Conservation (phyloP, 148 eudicot genomes). For the Chenopodium suecicum region DNA sequence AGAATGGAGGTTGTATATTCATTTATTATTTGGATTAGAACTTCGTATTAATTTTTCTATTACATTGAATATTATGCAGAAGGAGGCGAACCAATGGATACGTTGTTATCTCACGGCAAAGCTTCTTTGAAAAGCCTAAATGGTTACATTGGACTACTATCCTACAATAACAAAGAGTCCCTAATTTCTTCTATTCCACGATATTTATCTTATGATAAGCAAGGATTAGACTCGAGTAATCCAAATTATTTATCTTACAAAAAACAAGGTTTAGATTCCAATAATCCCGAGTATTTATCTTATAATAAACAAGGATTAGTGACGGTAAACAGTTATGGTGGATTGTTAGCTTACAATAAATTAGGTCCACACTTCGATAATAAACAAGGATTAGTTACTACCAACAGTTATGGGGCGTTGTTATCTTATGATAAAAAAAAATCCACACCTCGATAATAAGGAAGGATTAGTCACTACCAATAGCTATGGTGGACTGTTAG, state of each 20-base stretch:
- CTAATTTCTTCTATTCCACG: neutral
- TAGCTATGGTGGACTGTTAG: neutral
- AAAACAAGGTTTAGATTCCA: neutral
- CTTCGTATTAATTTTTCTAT: neutral
- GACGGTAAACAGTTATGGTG: neutral
- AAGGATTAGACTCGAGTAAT: neutral
- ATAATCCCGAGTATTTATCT: neutral
- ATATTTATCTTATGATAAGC: neutral
- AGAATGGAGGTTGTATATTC: no score
- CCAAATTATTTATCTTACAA: neutral
- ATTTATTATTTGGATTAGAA: no score
- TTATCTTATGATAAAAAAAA: neutral
- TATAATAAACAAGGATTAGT: neutral
- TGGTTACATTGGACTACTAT: neutral
- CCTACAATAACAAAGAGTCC: conserved; percentile 1
- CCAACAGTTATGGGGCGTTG: neutral
- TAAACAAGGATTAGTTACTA: neutral
- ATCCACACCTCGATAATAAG: neutral
- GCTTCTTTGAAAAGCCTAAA: neutral
- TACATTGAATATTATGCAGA: neutral
- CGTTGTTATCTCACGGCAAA: neutral
- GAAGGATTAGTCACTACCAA: neutral
- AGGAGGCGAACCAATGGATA: neutral
- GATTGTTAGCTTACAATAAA: neutral
- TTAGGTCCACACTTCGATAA: no score